Base-by-base conservation (phyloP, 108 stramenopile species). In the Tribonema minus region DNA sequence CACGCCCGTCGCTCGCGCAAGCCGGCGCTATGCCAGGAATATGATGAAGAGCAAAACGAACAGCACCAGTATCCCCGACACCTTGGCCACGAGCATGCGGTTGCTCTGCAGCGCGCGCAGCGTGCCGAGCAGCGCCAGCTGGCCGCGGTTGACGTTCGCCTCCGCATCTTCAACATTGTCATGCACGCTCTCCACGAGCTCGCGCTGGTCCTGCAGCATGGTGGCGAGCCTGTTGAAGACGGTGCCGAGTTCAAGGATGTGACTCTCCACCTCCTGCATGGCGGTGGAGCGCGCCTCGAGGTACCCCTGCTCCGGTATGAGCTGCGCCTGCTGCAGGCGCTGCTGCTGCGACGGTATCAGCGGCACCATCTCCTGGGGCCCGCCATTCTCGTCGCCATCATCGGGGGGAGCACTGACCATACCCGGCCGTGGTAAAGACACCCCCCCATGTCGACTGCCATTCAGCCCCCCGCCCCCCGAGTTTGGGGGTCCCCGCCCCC, bases 91-190 rank as follows among this genome's bases (percentile, higher is more conserved):
- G 12, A 76, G 75, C 25, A 37, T 28, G 31, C 75, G 34, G 66
- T 67, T 67, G 65, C 75, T 76, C 40, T 26, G 41, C 12, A 76
- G 66, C 2, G 66, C 58, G 38, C 33, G 65, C 64, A 76, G 65
- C 34, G 75, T 76, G 54, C 27, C 59, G 30, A 76, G 15, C 12
- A 76, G 65, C 33, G 75, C 64, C 64, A 76, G n/a, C 39, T 76
- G 75, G n/a, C 75, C 75, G 46, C 46, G 64, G 58, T 65, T 36
- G 31, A 76, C 75, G 30, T 40, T 58, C 41, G 37, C 66, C 30
- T 61, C 65, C 34, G 75, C 75, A 37, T 76, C 75, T 15, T 76
- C 75, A 29, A 76, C 75, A 33, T 76, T 76, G 65, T 76, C 75
- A 32, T 76, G 75, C 34, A 76, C 31, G 46, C 66, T 67, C 37